These are phyloP conservation scores for Dictyostelium brefeldianum DNA, from an alignment of 78 protist species.

Conservation along the genomic window DNA sequence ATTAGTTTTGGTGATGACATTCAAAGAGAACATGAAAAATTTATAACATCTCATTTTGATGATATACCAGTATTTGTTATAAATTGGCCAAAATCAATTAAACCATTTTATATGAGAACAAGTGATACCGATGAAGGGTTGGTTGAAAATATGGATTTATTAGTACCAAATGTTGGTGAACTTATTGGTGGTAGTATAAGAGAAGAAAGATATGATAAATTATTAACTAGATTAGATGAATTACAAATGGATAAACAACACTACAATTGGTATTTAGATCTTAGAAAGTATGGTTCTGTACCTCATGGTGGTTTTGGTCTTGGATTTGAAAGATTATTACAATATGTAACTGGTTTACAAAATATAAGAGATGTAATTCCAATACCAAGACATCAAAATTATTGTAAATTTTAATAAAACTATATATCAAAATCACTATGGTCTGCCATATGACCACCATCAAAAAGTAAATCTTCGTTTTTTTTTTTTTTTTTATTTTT, in stretches of 20 bases:
- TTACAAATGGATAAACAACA: conserved; percentile 30
- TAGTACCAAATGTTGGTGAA: conserved; percentile 95
- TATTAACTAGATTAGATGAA: conserved; percentile 5
- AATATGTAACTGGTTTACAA: conserved; percentile 84
- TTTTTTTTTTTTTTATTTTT: too few species aligned
- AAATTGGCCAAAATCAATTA: conserved; percentile 83
- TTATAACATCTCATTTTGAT: conserved; percentile 29
- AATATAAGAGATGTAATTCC: conserved; percentile 93
- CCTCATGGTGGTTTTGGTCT: conserved; percentile 96
- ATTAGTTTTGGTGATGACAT: conserved; percentile 88
- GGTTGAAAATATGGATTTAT: conserved; percentile 88
- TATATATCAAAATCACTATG: too few species aligned
- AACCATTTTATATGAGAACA: conserved; percentile 93
- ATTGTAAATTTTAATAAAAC: conserved; percentile 69
- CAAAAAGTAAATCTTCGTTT: too few species aligned
- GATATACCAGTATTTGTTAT: conserved; percentile 83
- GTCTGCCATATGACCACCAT: too few species aligned
- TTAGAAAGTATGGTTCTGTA: conserved; percentile 89
- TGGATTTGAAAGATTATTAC: conserved; percentile 93
- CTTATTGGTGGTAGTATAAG: conserved; percentile 93
- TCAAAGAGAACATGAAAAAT: conserved; percentile 92
- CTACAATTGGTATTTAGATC: conserved; percentile 87
- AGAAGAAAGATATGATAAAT: conserved; percentile 86
- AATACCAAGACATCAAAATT: conserved; percentile 84
- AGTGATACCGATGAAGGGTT: conserved; percentile 76